Evolutionary conservation across 331 rosid species (phyloP), one percentile per base, ranked within the genome.

Genomic region (Cucumis variabilis): DNA sequence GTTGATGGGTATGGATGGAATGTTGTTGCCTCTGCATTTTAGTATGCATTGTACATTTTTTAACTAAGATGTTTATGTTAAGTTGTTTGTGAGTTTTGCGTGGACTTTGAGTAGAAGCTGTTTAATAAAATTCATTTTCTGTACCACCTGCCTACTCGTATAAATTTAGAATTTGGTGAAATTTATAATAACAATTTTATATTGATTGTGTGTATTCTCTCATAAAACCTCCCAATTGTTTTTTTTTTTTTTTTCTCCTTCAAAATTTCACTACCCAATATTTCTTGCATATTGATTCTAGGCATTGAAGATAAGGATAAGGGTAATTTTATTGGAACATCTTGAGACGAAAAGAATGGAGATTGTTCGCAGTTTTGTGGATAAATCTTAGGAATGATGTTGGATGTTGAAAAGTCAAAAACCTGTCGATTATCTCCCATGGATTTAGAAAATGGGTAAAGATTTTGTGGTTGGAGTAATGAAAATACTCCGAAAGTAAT

Each of bases 301-400:
- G 65, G 66, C 66, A 51, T 78, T 51, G 66, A 24, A 50, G 37
- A 51, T 48, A 24, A 77, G 65, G 83, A 77, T n/a, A 51, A 78
- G 44, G 44, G 16, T 25, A 3, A 50, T 25, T 24, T 79, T 79
- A 51, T 78, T 12, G 84, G 65, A 0, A 79, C 84, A 79, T 78
- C 20, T n/a, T 46, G 62, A 44, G 46, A 33, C 20, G 67, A 53
- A 53, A 25, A 51, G 67, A 79, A 55, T 79, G 67, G 66, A 17
- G 44, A 79, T 79, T 53, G 9, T 78, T 75, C 50, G 37, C 33
- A 46, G 63, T 76, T 23, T 75, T 30, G 14, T 76, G 62, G 82
- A 76, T 30, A 76, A 44, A 48, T 23, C 21, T 10, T 6, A 46
- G 19, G 62, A 76, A 76, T 44, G 63, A 44, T 44, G 33, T 55